These are phyloP conservation scores for Cytospora leucostoma DNA, from an alignment of 2,329 filamentous ascomycete species.

Conservation along the genomic window DNA sequence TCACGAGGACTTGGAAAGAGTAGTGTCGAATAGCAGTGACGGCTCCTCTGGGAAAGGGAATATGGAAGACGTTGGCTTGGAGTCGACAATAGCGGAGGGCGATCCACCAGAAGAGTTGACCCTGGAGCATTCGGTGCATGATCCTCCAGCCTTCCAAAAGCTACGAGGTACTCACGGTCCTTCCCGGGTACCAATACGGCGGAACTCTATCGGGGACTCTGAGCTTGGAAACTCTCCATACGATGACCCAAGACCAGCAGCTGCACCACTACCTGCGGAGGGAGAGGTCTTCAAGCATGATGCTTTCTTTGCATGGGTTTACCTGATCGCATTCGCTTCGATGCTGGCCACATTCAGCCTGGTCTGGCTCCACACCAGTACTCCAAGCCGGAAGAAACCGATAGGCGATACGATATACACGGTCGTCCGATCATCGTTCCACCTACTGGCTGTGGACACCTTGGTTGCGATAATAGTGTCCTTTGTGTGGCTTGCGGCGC, in stretches of 20 bases:
- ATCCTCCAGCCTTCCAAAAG: constrained; percentile 63
- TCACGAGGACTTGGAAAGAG: constrained; percentile 47
- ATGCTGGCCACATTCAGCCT: constrained; percentile 87
- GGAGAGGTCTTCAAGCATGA: constrained; percentile 80
- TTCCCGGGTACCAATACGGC: constrained; percentile 43
- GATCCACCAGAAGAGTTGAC: constrained; percentile 63
- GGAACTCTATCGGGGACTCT: constrained; percentile 47
- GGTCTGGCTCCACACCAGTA: constrained; percentile 83
- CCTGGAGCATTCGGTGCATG: constrained; percentile 53
- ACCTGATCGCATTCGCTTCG: constrained; percentile 78
- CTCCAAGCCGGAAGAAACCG: constrained; percentile 66
- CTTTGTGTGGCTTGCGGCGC: constrained; percentile 82
- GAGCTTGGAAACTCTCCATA: constrained; percentile 43
- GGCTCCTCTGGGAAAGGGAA: constrained; percentile 53
- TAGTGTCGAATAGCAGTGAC: constrained; percentile 36
- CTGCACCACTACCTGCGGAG: constrained; percentile 45
- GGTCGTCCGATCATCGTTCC: constrained; percentile 80
- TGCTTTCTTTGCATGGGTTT: constrained; percentile 88
- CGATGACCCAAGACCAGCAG: constrained; percentile 42
- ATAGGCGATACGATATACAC: constrained; percentile 95
- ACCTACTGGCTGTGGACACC: constrained; percentile 88
- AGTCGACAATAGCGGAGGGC: constrained; percentile 62
- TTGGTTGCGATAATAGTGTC: constrained; percentile 87
- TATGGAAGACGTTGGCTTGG: constrained; percentile 86
- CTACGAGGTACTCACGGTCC: constrained; percentile 49